Percentiles rank a stretch among this genome's conserved stretches.
These are phyloP conservation scores for Smallanthus sonchifolius DNA, from an alignment of 129 eudicot genomes.

Conservation along the genomic window DNA sequence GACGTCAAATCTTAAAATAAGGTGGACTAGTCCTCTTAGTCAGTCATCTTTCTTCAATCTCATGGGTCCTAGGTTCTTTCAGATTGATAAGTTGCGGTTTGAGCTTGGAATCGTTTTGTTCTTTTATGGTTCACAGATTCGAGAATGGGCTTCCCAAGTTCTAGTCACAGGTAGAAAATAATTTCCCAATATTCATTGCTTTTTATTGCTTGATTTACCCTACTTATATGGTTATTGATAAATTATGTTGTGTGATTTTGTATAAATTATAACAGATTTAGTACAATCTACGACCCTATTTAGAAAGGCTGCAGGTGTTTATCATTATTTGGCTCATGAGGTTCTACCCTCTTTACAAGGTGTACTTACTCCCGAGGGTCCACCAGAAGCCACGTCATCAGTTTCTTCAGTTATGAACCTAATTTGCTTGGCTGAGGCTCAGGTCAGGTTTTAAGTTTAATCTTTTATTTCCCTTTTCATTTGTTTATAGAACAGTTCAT, in stretches of 20 bases:
- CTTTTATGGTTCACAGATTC: slow-evolving; percentile 65
- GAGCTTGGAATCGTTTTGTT: slow-evolving; percentile 69
- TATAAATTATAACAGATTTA: slow-evolving; percentile 39
- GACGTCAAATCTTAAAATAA: slow-evolving; percentile 60
- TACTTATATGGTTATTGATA: slow-evolving; percentile 6
- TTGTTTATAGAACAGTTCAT: background rate
- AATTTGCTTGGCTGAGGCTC: slow-evolving; percentile 85
- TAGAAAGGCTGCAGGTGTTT: slow-evolving; percentile 81
- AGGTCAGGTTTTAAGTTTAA: slow-evolving; percentile 37
- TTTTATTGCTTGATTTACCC: background rate
- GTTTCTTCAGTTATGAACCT: slow-evolving; percentile 57
- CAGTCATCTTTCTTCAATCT: slow-evolving; percentile 45
- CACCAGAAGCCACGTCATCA: slow-evolving; percentile 49
- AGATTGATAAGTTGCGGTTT: slow-evolving; percentile 49
- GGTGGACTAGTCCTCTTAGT: slow-evolving; percentile 72
- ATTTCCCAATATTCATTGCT: background rate
- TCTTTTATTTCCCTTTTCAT: background rate
- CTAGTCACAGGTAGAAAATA: slow-evolving; percentile 41
- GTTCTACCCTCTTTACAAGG: slow-evolving; percentile 43
- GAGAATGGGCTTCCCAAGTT: slow-evolving; percentile 61
- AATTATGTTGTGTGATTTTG: background rate
- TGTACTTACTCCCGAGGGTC: slow-evolving; percentile 42
- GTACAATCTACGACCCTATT: slow-evolving; percentile 57
- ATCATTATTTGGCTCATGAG: slow-evolving; percentile 45
- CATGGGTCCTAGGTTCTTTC: slow-evolving; percentile 53